Evolutionary conservation across 2,329 filamentous ascomycete species (phyloP), one percentile per base, ranked within the genome.

Genomic region (Microdochium nivale): DNA sequence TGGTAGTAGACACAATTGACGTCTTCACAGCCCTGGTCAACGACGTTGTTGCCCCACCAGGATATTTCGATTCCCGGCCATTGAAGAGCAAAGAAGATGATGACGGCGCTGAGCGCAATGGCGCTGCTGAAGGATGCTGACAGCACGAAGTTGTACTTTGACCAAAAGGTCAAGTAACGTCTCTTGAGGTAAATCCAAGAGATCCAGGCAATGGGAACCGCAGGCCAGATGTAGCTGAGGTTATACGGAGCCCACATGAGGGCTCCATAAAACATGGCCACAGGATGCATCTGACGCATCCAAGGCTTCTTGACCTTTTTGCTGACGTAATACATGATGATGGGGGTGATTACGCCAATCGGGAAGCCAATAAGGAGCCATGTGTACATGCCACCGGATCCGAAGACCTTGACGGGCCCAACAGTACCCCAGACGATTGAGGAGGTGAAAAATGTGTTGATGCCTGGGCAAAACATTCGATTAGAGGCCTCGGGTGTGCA

Each of bases 391-490:
- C 67, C 66, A 2, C 60, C 62, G 1, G 52, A 51, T 2, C 69
- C 69, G 48, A 68, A 74, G 9, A 73, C 64, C 50, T 66, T 67
- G 40, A 55, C 49, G 9, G 69, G 53, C 65, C 77, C 76, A 35
- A 80, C 72, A 1, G 75, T 77, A 24, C 77, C 78, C 76, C 77
- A 80, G 3, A 80, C 66, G 0, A 80, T 71, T 0, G 76, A 74
- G 1, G 78, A 76, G 0, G 77, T 80, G 62, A 80, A 81, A 62
- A 80, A 79, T 3, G 75, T 77, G 60, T 77, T 78, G 57, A 77
- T 71, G 14, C 71, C 71, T 13, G 75, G 76, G 58, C 78, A 80
- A 3, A 71, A 75, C 57, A 79, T 70, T 51, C 72, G 73, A 62
- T 74, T 74, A 1, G 68, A 67, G 1, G 59, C 57, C 3, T 52